These are phyloP conservation scores for Backusella psychrophila DNA, from an alignment of 192 early-diverging fungal genomes.

Conservation along the genomic window DNA sequence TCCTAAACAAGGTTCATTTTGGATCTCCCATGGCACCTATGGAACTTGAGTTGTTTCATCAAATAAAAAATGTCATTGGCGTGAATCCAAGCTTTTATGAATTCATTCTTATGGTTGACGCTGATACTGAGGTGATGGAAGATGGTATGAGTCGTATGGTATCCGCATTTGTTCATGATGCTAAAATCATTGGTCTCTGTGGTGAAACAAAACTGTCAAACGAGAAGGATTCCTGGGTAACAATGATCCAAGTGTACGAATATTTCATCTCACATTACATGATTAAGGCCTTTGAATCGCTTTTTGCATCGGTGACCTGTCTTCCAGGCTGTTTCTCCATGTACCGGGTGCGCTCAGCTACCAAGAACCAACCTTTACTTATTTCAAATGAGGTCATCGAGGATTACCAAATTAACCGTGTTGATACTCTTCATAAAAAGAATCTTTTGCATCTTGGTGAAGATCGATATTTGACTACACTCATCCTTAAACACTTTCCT, in stretches of 20 bases:
- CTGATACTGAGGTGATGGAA: slow-evolving; percentile 87
- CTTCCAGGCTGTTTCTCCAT: slow-evolving; percentile 98
- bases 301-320: slow-evolving; percentile 96
- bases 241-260: slow-evolving; percentile 99
- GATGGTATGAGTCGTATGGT: slow-evolving; percentile 92
- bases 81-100: slow-evolving; percentile 95
- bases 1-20: slow-evolving; percentile 97
- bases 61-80: slow-evolving; percentile 98
- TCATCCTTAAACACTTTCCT: slow-evolving; percentile 96
- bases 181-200: slow-evolving; percentile 91
- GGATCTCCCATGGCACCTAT: slow-evolving; percentile 90
- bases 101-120: slow-evolving; percentile 95
- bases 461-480: slow-evolving; percentile 92
- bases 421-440: slow-evolving; percentile 98
- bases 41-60: slow-evolving; percentile 96
- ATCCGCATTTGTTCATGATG: slow-evolving; percentile 85
- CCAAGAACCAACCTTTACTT: slow-evolving; percentile 86
- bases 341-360: slow-evolving; percentile 91
- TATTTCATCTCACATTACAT: slow-evolving; percentile 97
- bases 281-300: slow-evolving; percentile 94
- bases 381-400: slow-evolving; percentile 85
- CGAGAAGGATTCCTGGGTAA: slow-evolving; percentile 90
- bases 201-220: slow-evolving; percentile 94
- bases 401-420: slow-evolving; percentile 91
- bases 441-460: slow-evolving; percentile 97